phyloP scores from a whole-genome alignment of 2,329 filamentous ascomycete genomes.

The Madurella mycetomatis region DNA sequence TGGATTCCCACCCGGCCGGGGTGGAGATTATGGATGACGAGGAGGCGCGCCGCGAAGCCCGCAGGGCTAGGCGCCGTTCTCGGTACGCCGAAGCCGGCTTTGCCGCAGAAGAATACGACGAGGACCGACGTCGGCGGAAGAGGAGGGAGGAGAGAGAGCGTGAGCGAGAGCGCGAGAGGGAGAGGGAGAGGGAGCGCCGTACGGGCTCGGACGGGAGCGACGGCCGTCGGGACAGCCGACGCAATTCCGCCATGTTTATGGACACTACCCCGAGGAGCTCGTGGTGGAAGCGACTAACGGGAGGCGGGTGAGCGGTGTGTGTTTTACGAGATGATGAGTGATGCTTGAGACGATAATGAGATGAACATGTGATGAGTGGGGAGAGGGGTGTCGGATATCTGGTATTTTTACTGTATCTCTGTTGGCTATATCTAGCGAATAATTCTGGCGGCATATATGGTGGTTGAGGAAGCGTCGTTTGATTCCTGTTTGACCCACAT shows the following conservation, averaged over 20 bases:
- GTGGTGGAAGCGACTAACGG: conserved; percentile 53
- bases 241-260: conserved; percentile 33
- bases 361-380: not conserved
- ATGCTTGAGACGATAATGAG: conserved; percentile 1
- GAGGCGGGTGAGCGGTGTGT: conserved; percentile 11
- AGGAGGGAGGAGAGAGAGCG: conserved; percentile 31
- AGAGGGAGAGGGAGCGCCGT: conserved; percentile 21
- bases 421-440: no score
- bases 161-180: conserved; percentile 18
- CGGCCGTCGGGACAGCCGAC: conserved; percentile 20
- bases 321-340: conserved; percentile 4
- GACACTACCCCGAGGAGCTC: conserved; percentile 47
- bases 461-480: not conserved
- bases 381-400: not conserved
- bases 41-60: conserved; percentile 46
- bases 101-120: conserved; percentile 30
- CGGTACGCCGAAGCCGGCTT: conserved; percentile 38
- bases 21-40: conserved; percentile 46
- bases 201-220: conserved; percentile 31
- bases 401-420: no score
- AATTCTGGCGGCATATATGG: not conserved
- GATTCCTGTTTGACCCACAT: not conserved
- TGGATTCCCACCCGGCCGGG: conserved; percentile 31
- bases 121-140: conserved; percentile 27
- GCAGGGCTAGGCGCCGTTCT: conserved; percentile 42